phyloP scores from a whole-genome alignment of 768 basidiomycete species.

The Suillus subalutaceus region DNA sequence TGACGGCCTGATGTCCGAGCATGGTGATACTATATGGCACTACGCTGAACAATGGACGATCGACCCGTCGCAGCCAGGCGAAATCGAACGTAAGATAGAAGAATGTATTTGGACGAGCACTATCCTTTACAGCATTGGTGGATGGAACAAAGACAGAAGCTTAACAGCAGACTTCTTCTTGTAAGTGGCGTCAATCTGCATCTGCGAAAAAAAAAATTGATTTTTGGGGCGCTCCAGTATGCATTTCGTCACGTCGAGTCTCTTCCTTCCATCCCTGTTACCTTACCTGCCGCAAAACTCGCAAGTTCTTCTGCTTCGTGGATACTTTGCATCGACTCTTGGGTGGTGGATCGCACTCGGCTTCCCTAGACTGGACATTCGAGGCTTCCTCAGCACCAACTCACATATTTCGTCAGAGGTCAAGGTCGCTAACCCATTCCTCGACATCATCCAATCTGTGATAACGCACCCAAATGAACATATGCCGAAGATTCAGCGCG shows the following conservation, averaged over 20 bases:
- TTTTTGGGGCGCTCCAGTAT: constrained; percentile 17
- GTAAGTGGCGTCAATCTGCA: constrained; percentile 33
- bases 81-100: constrained; percentile 58
- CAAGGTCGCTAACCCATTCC: constrained; percentile 39
- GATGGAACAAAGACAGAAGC: constrained; percentile 57
- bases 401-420: constrained; percentile 12
- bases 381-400: constrained; percentile 29
- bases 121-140: constrained; percentile 60
- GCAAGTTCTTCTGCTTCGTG: constrained; percentile 32
- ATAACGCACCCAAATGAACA: constrained; percentile 40
- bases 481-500: constrained; percentile 34
- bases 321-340: constrained; percentile 28
- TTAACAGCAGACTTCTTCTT: constrained; percentile 50
- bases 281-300: constrained; percentile 17
- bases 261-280: constrained; percentile 32
- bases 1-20: background rate
- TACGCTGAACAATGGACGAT: constrained; percentile 46
- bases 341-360: constrained; percentile 34
- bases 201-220: background rate
- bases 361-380: constrained; percentile 33
- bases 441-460: constrained; percentile 41
- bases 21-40: constrained; percentile 8
- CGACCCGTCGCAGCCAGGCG: constrained; percentile 35
- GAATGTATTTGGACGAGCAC: constrained; percentile 61
- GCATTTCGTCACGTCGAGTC: constrained; percentile 33